phyloP scores from a whole-genome alignment of 176 grass and related monocot genomes.

The Puya raimondii region DNA sequence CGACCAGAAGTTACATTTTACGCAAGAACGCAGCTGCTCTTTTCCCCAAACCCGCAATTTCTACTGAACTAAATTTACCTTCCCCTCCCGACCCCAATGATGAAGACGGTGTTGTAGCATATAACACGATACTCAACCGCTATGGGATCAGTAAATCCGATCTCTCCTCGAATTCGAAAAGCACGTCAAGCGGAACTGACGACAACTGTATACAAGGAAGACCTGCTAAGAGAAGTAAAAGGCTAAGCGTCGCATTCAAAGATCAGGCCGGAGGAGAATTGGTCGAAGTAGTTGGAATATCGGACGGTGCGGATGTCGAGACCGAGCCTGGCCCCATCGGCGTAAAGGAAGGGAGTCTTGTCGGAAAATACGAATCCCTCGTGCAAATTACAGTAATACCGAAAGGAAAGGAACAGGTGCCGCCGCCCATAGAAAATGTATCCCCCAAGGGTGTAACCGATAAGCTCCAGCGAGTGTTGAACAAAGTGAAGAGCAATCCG shows the following conservation, averaged over 20 bases:
- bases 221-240: constrained; percentile 61
- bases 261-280: constrained; percentile 84
- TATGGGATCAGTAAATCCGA: constrained; percentile 59
- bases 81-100: constrained; percentile 87
- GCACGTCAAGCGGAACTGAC: constrained; percentile 27
- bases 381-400: constrained; percentile 82
- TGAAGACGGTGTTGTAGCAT: constrained; percentile 78
- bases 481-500: constrained; percentile 65
- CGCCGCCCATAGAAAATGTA: constrained; percentile 29
- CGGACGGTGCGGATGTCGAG: constrained; percentile 86
- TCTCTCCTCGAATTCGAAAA: constrained; percentile 28
- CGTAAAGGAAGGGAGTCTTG: constrained; percentile 93
- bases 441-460: constrained; percentile 59
- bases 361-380: constrained; percentile 96
- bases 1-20: constrained; percentile 76
- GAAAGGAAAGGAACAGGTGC: constrained; percentile 69
- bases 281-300: constrained; percentile 90
- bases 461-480: constrained; percentile 61
- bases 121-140: constrained; percentile 91
- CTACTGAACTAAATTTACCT: constrained; percentile 65
- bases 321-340: constrained; percentile 84
- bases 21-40: constrained; percentile 63
- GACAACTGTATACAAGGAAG: constrained; percentile 27
- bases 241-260: constrained; percentile 56
- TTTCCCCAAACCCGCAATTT: constrained; percentile 43